Evolutionary conservation across 345 rosid species (phyloP).

Genomic region (Trapa incisa): DNA sequence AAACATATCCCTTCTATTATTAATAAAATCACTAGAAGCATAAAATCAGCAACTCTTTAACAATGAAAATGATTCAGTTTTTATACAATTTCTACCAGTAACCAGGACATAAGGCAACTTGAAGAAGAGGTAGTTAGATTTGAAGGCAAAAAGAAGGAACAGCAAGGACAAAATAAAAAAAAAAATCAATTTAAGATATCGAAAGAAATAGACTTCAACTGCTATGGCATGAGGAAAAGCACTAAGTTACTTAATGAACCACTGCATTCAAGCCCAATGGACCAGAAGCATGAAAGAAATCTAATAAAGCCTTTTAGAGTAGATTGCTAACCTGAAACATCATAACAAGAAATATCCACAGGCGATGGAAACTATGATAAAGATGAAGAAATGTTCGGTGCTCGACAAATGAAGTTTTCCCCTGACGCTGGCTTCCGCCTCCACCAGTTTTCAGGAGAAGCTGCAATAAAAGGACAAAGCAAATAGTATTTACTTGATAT

Average conservation of each 20-base stretch:
- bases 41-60: neutral
- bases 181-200: neutral
- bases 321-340: slow-evolving; percentile 79
- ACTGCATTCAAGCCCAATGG: neutral
- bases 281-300: neutral
- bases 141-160: neutral
- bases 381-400: slow-evolving; percentile 92
- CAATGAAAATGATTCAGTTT: neutral
- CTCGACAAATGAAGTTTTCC: slow-evolving; percentile 96
- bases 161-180: neutral
- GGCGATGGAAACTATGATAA: slow-evolving; percentile 92
- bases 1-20: neutral
- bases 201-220: neutral
- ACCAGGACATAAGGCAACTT: neutral
- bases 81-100: neutral
- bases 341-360: slow-evolving; percentile 93
- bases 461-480: slow-evolving; percentile 22
- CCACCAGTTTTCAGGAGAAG: slow-evolving; percentile 50
- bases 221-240: neutral
- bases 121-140: neutral
- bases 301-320: neutral
- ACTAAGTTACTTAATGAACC: neutral
- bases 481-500: neutral
- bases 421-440: slow-evolving; percentile 52
- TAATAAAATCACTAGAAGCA: neutral